These are phyloP conservation scores for Corynespora cassiicola DNA, from an alignment of 2,329 filamentous ascomycete species.

Conservation along the genomic window DNA sequence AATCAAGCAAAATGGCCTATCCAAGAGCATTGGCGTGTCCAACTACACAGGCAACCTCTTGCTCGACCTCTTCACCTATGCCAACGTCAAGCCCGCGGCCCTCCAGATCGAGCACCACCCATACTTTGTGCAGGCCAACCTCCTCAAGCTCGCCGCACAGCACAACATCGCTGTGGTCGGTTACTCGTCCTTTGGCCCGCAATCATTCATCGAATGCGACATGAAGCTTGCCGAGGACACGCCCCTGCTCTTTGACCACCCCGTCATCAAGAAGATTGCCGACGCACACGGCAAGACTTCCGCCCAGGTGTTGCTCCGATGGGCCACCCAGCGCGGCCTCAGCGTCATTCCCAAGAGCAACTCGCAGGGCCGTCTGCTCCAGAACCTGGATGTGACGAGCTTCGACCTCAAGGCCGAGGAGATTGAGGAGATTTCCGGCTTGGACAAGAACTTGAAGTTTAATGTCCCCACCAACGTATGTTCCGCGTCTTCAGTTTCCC, in stretches of 20 bases:
- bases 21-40: constrained; percentile 45
- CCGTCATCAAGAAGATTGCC: constrained; percentile 72
- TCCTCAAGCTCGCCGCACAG: constrained; percentile 41
- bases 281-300: constrained; percentile 69
- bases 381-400: constrained; percentile 40
- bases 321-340: constrained; percentile 75
- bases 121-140: constrained; percentile 42
- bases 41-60: constrained; percentile 50
- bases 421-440: constrained; percentile 34
- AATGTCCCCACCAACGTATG: constrained; percentile 44
- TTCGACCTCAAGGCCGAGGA: constrained; percentile 38
- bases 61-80: constrained; percentile 63
- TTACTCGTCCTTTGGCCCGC: constrained; percentile 55
- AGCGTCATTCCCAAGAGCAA: constrained; percentile 48
- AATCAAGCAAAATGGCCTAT: constrained; percentile 38
- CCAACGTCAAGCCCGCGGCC: constrained; percentile 40
- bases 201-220: constrained; percentile 44
- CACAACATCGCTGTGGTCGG: constrained; percentile 42
- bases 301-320: constrained; percentile 83
- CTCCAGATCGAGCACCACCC: constrained; percentile 48
- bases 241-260: constrained; percentile 41
- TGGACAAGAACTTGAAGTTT: constrained; percentile 41
- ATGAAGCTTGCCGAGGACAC: constrained; percentile 41
- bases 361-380: constrained; percentile 32
- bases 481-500: constrained; percentile 5